These are phyloP conservation scores for Crataegus laevigata DNA, from an alignment of 306 rosid genomes.

Conservation along the genomic window DNA sequence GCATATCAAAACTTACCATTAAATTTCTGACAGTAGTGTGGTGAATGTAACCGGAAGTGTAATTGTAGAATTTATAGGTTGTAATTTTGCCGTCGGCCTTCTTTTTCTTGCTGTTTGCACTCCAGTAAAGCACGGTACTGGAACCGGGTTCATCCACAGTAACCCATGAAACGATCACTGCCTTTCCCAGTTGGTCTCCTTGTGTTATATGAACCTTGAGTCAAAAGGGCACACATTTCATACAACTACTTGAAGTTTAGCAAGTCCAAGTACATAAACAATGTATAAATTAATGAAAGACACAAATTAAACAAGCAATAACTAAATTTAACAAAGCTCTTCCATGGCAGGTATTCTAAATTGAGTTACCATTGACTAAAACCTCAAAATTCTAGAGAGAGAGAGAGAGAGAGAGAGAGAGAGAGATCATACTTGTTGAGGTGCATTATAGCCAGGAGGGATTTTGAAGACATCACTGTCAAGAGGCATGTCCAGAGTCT, in stretches of 20 bases:
- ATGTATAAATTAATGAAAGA: too few relatives aligned
- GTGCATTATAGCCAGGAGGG: slow-evolving; percentile 57
- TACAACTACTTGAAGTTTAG: neutral
- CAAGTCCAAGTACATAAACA: too few relatives aligned
- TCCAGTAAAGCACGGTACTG: slow-evolving; percentile 44
- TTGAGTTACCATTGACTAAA: neutral
- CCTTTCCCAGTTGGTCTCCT: slow-evolving; percentile 60
- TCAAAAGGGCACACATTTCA: slow-evolving; percentile 1
- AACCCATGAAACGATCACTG: slow-evolving; percentile 59
- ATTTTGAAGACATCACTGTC: slow-evolving; percentile 46
- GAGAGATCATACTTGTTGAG: slow-evolving; percentile 43
- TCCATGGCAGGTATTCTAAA: too few relatives aligned
- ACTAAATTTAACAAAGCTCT: too few relatives aligned
- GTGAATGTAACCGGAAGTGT: slow-evolving; percentile 63
- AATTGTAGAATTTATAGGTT: slow-evolving; percentile 45
- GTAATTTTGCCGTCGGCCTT: slow-evolving; percentile 26
- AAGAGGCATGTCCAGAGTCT: slow-evolving; percentile 45
- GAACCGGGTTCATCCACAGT: slow-evolving; percentile 50
- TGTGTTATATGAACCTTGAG: slow-evolving; percentile 66
- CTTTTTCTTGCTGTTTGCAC: slow-evolving; percentile 14
- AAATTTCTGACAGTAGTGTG: slow-evolving; percentile 34
- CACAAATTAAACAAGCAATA: too few relatives aligned
- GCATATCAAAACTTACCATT: slow-evolving; percentile 13
- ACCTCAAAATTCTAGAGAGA: neutral
- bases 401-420: neutral